A percentile compares a stretch with the other conserved stretches of the same genome.
Conservation (phyloP, 2,329 filamentous ascomycete species). For the Cladosporium velox region DNA sequence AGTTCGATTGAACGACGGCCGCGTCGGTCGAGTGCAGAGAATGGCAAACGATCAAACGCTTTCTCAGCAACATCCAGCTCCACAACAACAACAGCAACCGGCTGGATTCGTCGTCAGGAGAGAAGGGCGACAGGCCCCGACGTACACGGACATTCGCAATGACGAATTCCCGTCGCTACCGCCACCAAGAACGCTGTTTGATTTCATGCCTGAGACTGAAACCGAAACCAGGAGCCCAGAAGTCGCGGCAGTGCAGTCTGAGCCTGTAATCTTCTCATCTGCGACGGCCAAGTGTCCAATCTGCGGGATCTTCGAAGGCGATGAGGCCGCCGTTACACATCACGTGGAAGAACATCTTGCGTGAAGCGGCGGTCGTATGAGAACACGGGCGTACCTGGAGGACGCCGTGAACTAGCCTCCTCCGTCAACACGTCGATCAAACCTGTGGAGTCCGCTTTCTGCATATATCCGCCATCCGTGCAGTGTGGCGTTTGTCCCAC, state of each 20-base stretch:
- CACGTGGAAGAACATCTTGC: conserved; percentile 65
- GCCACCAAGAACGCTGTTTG: conserved; percentile 33
- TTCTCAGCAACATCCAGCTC: not conserved
- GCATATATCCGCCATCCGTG: conserved; percentile 7
- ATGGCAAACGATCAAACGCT: conserved; percentile 44
- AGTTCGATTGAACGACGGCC: conserved; percentile 69
- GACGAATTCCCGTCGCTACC: conserved; percentile 26
- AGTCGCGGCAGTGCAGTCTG: conserved; percentile 22
- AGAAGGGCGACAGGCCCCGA: conserved; percentile 15
- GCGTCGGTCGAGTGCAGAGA: conserved; percentile 72
- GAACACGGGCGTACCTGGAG: not conserved
- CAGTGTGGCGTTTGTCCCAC: conserved; percentile 13
- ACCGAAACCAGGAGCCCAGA: conserved; percentile 32
- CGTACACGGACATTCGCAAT: conserved; percentile 20
- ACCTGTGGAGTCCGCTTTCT: conserved; percentile 1
- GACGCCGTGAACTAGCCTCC: not conserved
- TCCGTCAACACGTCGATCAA: conserved; percentile 5
- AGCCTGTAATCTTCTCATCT: conserved; percentile 30
- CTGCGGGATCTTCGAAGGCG: conserved; percentile 66
- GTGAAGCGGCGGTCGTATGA: conserved; percentile 7
- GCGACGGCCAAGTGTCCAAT: conserved; percentile 59
- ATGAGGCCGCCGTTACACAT: conserved; percentile 66
- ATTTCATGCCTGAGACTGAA: conserved; percentile 28
- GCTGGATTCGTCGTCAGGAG: conserved; percentile 11
- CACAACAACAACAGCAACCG: not conserved